Base-by-base conservation (phyloP, 2,329 filamentous ascomycete species). In the Dothiorella sarmentorum region DNA sequence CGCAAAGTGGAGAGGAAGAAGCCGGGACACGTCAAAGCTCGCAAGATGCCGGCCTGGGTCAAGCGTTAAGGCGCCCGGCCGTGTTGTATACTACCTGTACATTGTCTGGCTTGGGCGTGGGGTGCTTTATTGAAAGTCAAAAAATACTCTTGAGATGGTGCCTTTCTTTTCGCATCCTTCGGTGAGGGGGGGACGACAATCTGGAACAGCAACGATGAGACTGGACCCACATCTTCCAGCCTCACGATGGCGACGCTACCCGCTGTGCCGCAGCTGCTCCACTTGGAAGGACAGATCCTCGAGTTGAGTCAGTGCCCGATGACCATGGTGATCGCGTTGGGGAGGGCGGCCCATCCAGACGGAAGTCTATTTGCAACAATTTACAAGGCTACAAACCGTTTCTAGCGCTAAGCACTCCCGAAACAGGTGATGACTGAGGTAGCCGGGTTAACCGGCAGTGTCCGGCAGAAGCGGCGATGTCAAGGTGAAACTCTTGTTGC, bases 31-130 rank as follows among this genome's bases (percentile, higher is more conserved):
- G 76, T 96, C 78, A 99, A 99, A 83, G 93, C 94, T 60, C 89
- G 94, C 77, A 99, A 99, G 86, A 95, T 89, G 85, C 93, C 93
- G 61, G 84, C 94, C 68, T 99, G 95, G 94, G 92, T 97, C 82
- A 97, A 97, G 85, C 80, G 85, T 73, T 87, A 64, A 71, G 61
- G 61, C 33, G 18, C 29, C 35, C 33, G 43, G 22, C 17, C 20
- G n/a, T 58, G 47, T 20, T 40, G 56, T 31, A 58, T 51, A 40
- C 43, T 51, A 38, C 22, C 35, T 57, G 53, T 51, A 40, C 56
- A 58, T 38, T 42, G 43, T 58, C 43, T 37, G 43, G 44, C 18
- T 49, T 29, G 33, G 33, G 31, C 47, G 47, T n/a, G 47, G 22
- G 22, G 47, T 52, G 47, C 31, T 38, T 38, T 52, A 52, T 52